Evolutionary conservation across 1,139 yeast species (phyloP).

Genomic region (Geotrichum reessii): DNA sequence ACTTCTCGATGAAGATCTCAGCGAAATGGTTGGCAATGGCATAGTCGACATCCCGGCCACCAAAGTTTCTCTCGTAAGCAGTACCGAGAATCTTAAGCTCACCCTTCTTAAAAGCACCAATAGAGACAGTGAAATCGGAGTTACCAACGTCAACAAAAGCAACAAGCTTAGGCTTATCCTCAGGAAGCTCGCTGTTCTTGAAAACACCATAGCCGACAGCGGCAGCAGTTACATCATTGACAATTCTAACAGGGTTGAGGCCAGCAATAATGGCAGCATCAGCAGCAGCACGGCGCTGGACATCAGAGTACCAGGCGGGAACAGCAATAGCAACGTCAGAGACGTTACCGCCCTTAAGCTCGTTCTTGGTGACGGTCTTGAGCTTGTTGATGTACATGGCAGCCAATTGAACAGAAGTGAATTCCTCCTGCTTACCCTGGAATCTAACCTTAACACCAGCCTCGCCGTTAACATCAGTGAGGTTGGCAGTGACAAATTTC

Average conservation of each 20-base stretch:
- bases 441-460: conserved; percentile 82
- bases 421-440: conserved; percentile 71
- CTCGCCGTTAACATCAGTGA: conserved; percentile 66
- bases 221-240: conserved; percentile 96
- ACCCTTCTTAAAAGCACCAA: conserved; percentile 92
- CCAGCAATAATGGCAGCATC: conserved; percentile 97
- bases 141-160: conserved; percentile 97
- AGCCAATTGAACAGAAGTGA: conserved; percentile 81
- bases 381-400: conserved; percentile 94
- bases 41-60: conserved; percentile 94
- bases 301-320: conserved; percentile 96
- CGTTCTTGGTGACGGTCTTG: conserved; percentile 71
- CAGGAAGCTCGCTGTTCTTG: conserved; percentile 90
- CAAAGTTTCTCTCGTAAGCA: conserved; percentile 92
- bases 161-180: conserved; percentile 81
- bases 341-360: conserved; percentile 64
- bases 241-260: conserved; percentile 94
- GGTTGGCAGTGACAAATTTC: conserved; percentile 60
- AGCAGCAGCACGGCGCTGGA: conserved; percentile 91
- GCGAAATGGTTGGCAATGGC: conserved; percentile 95
- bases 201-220: conserved; percentile 99
- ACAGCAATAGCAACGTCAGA: conserved; percentile 90
- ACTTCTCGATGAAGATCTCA: conserved; percentile 80
- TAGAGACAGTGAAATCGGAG: conserved; percentile 86
- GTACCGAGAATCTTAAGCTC: conserved; percentile 90